Evolutionary conservation across 108 stramenopile species (phyloP).

Genomic region (Nitzschia sp.): DNA sequence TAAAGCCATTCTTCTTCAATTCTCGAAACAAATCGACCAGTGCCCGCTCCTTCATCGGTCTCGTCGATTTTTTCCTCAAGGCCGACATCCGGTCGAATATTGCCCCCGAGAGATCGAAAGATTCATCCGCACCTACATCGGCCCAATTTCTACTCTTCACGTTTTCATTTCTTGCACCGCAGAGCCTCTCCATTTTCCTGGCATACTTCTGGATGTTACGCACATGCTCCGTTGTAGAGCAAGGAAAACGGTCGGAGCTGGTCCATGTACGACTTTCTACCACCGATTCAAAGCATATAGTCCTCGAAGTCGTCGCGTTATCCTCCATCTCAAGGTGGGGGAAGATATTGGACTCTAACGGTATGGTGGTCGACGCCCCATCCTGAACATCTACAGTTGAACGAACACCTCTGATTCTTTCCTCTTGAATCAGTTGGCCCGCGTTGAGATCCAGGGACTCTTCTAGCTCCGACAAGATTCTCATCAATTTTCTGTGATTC

Average conservation of each 20-base stretch:
- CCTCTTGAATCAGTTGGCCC: slow-evolving; percentile 65
- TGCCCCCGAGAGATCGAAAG: slow-evolving; percentile 59
- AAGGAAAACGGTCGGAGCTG: background rate
- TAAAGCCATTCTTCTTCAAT: slow-evolving; percentile 74
- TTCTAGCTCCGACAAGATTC: slow-evolving; percentile 76
- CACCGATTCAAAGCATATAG: background rate
- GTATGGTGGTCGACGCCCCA: slow-evolving; percentile 31
- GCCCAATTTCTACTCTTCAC: slow-evolving; percentile 39
- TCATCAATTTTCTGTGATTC: slow-evolving; percentile 89
- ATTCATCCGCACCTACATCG: slow-evolving; percentile 42
- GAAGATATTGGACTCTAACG: slow-evolving; percentile 35
- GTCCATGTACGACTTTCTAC: slow-evolving; percentile 3
- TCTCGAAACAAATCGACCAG: slow-evolving; percentile 87
- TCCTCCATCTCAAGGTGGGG: slow-evolving; percentile 9
- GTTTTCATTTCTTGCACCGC: slow-evolving; percentile 2
- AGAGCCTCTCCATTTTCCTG: slow-evolving; percentile 53
- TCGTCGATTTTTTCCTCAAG: slow-evolving; percentile 75
- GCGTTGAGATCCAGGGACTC: slow-evolving; percentile 74
- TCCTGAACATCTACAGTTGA: slow-evolving; percentile 29
- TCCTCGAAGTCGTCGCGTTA: slow-evolving; percentile 3
- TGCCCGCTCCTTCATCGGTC: slow-evolving; percentile 92
- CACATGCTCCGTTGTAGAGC: background rate
- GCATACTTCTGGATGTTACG: slow-evolving; percentile 44
- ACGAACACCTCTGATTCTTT: slow-evolving; percentile 52
- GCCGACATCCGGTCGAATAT: slow-evolving; percentile 86